Evolutionary conservation across 2,329 filamentous ascomycete species (phyloP).

Genomic region (Penicillium occitanis): DNA sequence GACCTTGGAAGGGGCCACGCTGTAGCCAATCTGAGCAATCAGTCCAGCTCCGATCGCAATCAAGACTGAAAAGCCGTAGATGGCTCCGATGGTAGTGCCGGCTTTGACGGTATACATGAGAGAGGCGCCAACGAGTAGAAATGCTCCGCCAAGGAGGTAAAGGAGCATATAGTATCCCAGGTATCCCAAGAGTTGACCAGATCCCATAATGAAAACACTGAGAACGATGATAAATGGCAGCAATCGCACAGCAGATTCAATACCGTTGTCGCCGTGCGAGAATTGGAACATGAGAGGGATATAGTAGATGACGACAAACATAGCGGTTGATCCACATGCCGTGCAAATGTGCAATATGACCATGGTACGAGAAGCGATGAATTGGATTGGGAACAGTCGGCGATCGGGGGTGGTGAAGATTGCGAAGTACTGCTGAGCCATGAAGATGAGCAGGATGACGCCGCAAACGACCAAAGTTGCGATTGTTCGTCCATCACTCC

Average conservation of each 20-base stretch:
- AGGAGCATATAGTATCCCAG: background rate
- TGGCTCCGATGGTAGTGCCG: background rate
- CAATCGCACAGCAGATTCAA: background rate
- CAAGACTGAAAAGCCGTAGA: background rate
- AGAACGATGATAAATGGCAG: background rate
- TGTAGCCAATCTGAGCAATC: background rate
- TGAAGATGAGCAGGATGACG: background rate
- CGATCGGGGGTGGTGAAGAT: background rate
- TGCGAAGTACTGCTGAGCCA: background rate
- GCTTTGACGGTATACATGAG: background rate
- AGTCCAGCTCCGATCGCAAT: background rate
- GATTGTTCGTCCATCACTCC: background rate
- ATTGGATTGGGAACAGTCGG: background rate
- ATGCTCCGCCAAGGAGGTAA: background rate
- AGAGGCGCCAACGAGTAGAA: background rate
- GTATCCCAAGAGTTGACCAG: background rate
- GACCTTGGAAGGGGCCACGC: background rate
- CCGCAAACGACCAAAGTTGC: background rate
- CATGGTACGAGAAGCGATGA: background rate
- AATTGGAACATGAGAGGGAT: background rate
- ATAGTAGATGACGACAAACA: background rate
- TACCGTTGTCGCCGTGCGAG: background rate
- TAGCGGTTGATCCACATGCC: background rate
- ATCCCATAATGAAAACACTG: constrained; percentile 9
- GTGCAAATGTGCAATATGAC: background rate